Evolutionary conservation across 495 filamentous ascomycete genomes (phyloP).

Genomic region (Aspergillus sclerotiicarbonarius): DNA sequence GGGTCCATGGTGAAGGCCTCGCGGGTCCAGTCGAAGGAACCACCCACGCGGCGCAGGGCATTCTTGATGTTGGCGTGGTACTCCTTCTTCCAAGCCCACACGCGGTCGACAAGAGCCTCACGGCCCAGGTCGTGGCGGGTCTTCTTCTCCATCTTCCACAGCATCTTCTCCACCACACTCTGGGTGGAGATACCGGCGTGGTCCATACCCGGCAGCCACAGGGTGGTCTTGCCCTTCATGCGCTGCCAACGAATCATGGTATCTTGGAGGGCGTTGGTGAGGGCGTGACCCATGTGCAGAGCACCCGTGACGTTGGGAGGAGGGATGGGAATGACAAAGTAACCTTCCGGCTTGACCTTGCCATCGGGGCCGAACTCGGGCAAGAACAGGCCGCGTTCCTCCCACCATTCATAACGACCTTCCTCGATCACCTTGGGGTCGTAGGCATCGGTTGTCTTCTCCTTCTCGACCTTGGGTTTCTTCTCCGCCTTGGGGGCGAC

Average conservation of each 20-base stretch:
- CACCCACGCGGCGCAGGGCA: conserved; percentile 57
- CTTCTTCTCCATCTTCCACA: conserved; percentile 64
- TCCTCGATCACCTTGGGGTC: conserved; percentile 56
- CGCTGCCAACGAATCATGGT: conserved; percentile 70
- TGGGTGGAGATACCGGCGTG: conserved; percentile 79
- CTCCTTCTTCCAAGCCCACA: conserved; percentile 70
- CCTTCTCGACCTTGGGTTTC: conserved; percentile 53
- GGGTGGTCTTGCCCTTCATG: conserved; percentile 64
- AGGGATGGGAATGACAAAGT: conserved; percentile 71
- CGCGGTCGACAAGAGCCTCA: conserved; percentile 54
- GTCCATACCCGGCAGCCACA: conserved; percentile 74
- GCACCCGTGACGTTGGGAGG: conserved; percentile 77
- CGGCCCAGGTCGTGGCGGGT: conserved; percentile 67
- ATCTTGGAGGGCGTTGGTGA: conserved; percentile 68
- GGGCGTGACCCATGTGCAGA: conserved; percentile 70
- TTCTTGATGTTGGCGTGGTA: conserved; percentile 64
- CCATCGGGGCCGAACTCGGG: conserved; percentile 65
- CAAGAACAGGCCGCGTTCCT: conserved; percentile 66
- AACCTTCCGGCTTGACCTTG: conserved; percentile 63
- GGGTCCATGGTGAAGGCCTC: conserved; percentile 76
- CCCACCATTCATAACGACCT: conserved; percentile 60
- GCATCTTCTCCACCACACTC: conserved; percentile 73
- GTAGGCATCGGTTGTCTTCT: conserved; percentile 55
- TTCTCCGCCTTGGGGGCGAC: conserved; percentile 52
- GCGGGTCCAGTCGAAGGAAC: conserved; percentile 61